Base-by-base conservation (phyloP, 2,329 filamentous ascomycete genomes). In the Aspergillus fumigatiaffinis region DNA sequence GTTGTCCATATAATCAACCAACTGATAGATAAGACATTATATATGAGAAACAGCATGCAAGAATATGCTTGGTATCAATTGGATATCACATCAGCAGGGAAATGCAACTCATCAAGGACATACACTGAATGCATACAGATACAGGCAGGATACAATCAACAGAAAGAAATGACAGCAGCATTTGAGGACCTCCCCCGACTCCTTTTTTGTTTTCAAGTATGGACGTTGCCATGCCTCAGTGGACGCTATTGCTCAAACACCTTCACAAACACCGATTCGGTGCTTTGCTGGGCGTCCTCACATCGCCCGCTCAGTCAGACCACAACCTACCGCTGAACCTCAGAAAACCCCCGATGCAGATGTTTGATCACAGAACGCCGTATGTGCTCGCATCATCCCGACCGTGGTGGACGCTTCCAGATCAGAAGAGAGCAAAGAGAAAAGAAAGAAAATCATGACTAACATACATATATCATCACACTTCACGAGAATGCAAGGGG, bases 121-220 rank as follows among this genome's bases (percentile, higher is more conserved):
- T 60, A 55, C 46, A 57, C 58, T 50, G 52, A 51, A 54, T 55
- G 44, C 54, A 49, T 57, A 58, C 55, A 60, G 57, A 50, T 60
- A 60, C 58, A 60, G 48, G 29, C 44, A 14, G 12, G 12, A 47
- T 47, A 23, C 10, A 46, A 21, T 28, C 50, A 57, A 51, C 20
- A 52, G 55, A 50, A 52, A 49, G 25, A 23, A 25, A 32, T 26
- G 14, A 54, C 41, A 32, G 14, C 46, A 23, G 26, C 46, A 28
- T 57, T 53, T 53, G 46, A 38, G 28, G 12, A 14, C 21, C 44
- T 14, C 21, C 21, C 21, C 12, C 23, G 44, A 47, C 44, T 47
- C 44, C 44, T 14, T 23, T 25, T 25, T 47, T 47, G 20, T 12
- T 14, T 14, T 14, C 44, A 4, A 47, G 5, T 21, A 25, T 23